A percentile compares a stretch with the other conserved stretches of the same genome.
Conservation (phyloP, 768 basidiomycete species). For the Collybia mongolica region DNA sequence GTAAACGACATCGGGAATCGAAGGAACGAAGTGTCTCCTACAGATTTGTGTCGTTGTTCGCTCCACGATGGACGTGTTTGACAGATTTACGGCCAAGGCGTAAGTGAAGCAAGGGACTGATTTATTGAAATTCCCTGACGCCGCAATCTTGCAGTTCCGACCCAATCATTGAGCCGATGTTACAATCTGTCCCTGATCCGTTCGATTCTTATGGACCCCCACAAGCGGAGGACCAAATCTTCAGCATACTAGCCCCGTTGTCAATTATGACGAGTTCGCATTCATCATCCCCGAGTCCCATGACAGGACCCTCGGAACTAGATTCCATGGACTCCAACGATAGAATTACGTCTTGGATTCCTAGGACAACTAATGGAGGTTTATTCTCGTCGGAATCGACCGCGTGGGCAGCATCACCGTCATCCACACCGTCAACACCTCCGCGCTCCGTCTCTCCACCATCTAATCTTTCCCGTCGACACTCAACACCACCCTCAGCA, state of each 20-base stretch:
- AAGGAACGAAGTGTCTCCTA: slow-evolving; percentile 5
- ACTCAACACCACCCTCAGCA: slow-evolving; percentile 46
- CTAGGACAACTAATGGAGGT: slow-evolving; percentile 38
- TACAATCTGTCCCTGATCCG: slow-evolving; percentile 87
- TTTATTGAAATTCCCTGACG: slow-evolving; percentile 4
- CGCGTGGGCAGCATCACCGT: slow-evolving; percentile 56
- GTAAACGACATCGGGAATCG: slow-evolving; percentile 6
- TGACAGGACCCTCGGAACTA: slow-evolving; percentile 47
- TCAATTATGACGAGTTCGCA: slow-evolving; percentile 61
- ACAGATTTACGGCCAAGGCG: slow-evolving; percentile 84
- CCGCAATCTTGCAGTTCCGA: slow-evolving; percentile 57
- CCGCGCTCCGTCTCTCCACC: slow-evolving; percentile 55
- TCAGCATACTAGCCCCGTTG: slow-evolving; percentile 87
- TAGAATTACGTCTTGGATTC: slow-evolving; percentile 49
- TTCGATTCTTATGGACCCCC: slow-evolving; percentile 91
- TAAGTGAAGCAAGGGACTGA: slow-evolving; percentile 35
- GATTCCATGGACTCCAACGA: slow-evolving; percentile 28
- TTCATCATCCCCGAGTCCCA: slow-evolving; percentile 61
- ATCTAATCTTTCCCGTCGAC: slow-evolving; percentile 36
- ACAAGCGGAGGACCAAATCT: slow-evolving; percentile 87
- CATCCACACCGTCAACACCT: slow-evolving; percentile 40
- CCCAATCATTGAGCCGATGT: slow-evolving; percentile 86
- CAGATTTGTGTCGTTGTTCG: slow-evolving; percentile 82
- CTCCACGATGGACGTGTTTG: slow-evolving; percentile 90
- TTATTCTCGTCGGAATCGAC: slow-evolving; percentile 50